A percentile compares a stretch with the other conserved stretches of the same genome.
These are phyloP conservation scores for Penicillium paxilli DNA, from an alignment of 495 filamentous ascomycete species.

Conservation along the genomic window DNA sequence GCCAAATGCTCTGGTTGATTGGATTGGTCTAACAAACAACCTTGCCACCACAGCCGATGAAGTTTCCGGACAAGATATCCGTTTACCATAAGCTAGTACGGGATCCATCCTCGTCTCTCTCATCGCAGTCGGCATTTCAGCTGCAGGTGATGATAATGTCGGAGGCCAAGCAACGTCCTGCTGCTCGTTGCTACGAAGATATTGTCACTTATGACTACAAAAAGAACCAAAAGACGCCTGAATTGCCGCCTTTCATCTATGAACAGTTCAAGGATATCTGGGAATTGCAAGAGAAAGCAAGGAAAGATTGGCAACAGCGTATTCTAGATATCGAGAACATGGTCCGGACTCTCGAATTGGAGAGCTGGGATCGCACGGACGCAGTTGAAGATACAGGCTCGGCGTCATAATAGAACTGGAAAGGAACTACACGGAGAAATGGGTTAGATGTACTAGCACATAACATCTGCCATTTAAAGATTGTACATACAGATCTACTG, in stretches of 20 bases:
- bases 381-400: conserved; percentile 72
- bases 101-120: conserved; percentile 40
- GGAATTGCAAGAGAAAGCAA: conserved; percentile 64
- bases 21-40: conserved; percentile 1
- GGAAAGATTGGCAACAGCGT: conserved; percentile 39
- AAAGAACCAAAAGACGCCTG: conserved; percentile 44
- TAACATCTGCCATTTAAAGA: too few species aligned
- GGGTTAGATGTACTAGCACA: too few species aligned
- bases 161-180: conserved; percentile 75
- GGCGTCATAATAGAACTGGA: conserved; percentile 26
- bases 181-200: conserved; percentile 78
- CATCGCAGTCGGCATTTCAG: conserved; percentile 52
- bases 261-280: conserved; percentile 65
- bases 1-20: background rate
- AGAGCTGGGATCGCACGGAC: conserved; percentile 71
- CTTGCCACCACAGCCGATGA: conserved; percentile 70
- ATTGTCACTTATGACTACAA: conserved; percentile 85
- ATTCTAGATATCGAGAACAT: conserved; percentile 55
- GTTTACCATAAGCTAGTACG: conserved; percentile 80
- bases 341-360: conserved; percentile 64
- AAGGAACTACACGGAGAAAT: too few species aligned
- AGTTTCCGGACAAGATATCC: conserved; percentile 81
- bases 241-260: conserved; percentile 66
- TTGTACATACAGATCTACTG: too few species aligned
- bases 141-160: conserved; percentile 69